Base-by-base conservation (phyloP, 805 yeast species). In the Sugiyamaella lignohabitans region DNA sequence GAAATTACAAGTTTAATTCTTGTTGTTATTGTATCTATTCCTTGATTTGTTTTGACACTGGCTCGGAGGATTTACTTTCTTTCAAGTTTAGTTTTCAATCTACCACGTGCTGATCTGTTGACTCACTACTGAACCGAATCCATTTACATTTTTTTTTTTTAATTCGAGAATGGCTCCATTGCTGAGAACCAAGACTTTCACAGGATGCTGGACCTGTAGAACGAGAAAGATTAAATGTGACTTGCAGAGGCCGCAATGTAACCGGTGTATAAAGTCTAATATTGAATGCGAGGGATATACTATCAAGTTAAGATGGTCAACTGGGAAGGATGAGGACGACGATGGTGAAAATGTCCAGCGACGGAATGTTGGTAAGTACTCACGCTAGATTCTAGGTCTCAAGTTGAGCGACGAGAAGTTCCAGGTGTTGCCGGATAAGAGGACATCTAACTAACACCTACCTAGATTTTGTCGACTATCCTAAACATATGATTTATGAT, bases 141-240 rank as follows among this genome's bases (percentile, higher is more conserved):
- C n/a, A n/a, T n/a, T n/a, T n/a, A n/a, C n/a, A n/a, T n/a, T n/a
- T n/a, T n/a, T n/a, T n/a, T n/a, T n/a, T n/a, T n/a, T n/a, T n/a
- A n/a, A n/a, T n/a, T n/a, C n/a, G n/a, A n/a, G n/a, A n/a, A 35
- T 35, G 38, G 38, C 38, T 5, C 48, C 41, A 22, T 52, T 55
- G 56, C 54, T 62, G 32, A 70, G 80, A 48, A 75, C 77, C 5
- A 88, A 87, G 60, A 80, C 93, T 0, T 87, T 86, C 59, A 80
- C 85, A 0, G 96, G 96, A 1, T 88, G 96, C 60, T 86, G 86
- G 70, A 85, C 95, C 0, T 87, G 96, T 58, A 72, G 96, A 38
- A 69, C 81, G 14, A 65, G 96, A 39, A 84, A 87, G 62, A 81
- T 87, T 41, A 80, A 84, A 48, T 88, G 96, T 63, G 95, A 87